Evolutionary conservation across 2,329 filamentous ascomycete genomes (phyloP).

Genomic region (Sporothrix curviconia): DNA sequence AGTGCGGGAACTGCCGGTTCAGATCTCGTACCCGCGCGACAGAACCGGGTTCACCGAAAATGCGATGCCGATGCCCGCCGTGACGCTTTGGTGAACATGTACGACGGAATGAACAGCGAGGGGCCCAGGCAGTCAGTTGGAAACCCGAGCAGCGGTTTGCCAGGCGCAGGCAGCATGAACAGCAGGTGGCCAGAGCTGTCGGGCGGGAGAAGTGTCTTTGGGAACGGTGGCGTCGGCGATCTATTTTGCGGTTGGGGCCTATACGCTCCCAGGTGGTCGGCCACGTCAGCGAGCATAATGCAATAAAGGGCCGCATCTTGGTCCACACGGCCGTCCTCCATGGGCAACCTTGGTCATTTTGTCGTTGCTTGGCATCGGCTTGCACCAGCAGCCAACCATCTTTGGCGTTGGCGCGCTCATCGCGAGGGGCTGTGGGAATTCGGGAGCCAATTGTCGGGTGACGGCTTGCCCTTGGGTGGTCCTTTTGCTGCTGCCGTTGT

Average conservation of each 20-base stretch:
- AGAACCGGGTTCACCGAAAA: neutral
- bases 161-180: slow-evolving; percentile 49
- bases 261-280: slow-evolving; percentile 48
- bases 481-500: neutral
- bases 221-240: slow-evolving; percentile 60
- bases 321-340: slow-evolving; percentile 72
- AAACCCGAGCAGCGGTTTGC: too few relatives aligned
- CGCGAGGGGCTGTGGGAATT: neutral
- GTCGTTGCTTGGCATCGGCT: slow-evolving; percentile 50
- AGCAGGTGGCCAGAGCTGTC: too few relatives aligned
- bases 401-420: slow-evolving; percentile 29
- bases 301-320: slow-evolving; percentile 65
- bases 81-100: neutral
- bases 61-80: neutral
- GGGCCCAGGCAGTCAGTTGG: too few relatives aligned
- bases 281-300: slow-evolving; percentile 56
- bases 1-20: slow-evolving; percentile 58
- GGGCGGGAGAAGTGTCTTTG: too few relatives aligned
- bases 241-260: too few relatives aligned
- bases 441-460: neutral
- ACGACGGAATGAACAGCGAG: neutral
- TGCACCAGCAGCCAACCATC: slow-evolving; percentile 42
- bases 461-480: too few relatives aligned
- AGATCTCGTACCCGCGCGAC: slow-evolving; percentile 38
- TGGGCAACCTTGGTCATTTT: slow-evolving; percentile 67